Base-by-base conservation (phyloP, 768 basidiomycete species). In the Russula brevipes region DNA sequence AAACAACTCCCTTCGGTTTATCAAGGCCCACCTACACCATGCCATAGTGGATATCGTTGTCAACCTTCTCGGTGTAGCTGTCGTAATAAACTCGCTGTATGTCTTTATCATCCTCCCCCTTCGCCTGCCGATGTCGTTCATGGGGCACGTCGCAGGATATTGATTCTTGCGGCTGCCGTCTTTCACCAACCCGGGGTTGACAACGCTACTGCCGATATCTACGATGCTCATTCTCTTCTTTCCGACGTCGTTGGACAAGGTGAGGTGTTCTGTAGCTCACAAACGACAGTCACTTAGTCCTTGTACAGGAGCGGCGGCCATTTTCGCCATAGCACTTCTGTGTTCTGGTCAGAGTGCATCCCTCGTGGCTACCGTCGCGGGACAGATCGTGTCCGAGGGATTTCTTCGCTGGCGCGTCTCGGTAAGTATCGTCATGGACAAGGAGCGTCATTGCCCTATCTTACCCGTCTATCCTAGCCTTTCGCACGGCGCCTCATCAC, bases 371-470 rank as follows among this genome's bases (percentile, higher is more conserved):
- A 97, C 93, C 0, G 81, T 96, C 12, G 88, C 91, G 0, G 94
- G 94, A 0, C 94, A 97, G 74, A 87, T 91, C 24, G 87, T 98
- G 44, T 86, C 86, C 0, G 94, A 97, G 74, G 94, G 94, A 0
- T 94, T 94, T 74, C 79, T 96, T 58, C 84, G 83, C 57, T 96
- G 93, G 93, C 81, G 84, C 51, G 82, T 92, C 41, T 89, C 90
- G 66, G 88, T 89, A 70, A 51, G 70, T 66, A n/a, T 41, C 2
- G 33, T 4, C 33, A 8, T 39, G 12, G 38, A 30, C 17, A 1
- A n/a, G 75, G 71, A 73, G 45, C 6, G 63, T 64, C 71, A 39
- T 45, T 41, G 24, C n/a, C 51, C 16, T 33, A 31, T 38, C n/a
- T 17, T 38, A 65, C 70, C 16, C 50, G 70, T 33, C 49, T 71